Percentiles rank a stretch among this genome's conserved stretches.
Conservation (phyloP, 2,329 filamentous ascomycete species). For the Sclerotinia glacialis region DNA sequence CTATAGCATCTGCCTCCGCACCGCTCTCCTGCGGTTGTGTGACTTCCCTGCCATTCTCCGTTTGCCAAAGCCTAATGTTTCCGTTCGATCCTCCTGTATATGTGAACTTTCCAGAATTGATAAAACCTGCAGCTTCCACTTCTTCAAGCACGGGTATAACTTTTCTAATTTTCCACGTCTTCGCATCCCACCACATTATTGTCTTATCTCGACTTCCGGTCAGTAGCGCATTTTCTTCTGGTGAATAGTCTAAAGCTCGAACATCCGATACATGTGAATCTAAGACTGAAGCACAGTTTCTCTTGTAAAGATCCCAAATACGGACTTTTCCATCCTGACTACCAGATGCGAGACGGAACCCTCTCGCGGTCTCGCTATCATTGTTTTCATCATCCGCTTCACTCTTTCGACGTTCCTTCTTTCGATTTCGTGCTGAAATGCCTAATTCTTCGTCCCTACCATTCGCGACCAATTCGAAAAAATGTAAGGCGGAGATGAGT, state of each 20-base stretch:
- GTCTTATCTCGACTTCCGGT: slow-evolving; percentile 92
- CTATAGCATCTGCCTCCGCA: slow-evolving; percentile 63
- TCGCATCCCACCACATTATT: slow-evolving; percentile 84
- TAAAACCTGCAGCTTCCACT: slow-evolving; percentile 79
- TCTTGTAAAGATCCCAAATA: slow-evolving; percentile 87
- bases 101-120: slow-evolving; percentile 66
- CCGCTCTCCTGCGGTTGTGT: slow-evolving; percentile 67
- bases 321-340: slow-evolving; percentile 91
- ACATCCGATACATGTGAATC: slow-evolving; percentile 96
- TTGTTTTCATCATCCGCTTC: slow-evolving; percentile 47
- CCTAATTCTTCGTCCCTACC: slow-evolving; percentile 41
- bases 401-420: slow-evolving; percentile 43
- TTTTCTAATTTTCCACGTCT: slow-evolving; percentile 77
- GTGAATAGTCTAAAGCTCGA: slow-evolving; percentile 78
- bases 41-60: slow-evolving; percentile 72
- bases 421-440: slow-evolving; percentile 45
- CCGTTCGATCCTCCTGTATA: slow-evolving; percentile 86
- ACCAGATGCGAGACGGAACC: slow-evolving; percentile 82
- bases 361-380: slow-evolving; percentile 50
- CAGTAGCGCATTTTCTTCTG: slow-evolving; percentile 70
- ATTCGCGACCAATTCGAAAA: slow-evolving; percentile 70
- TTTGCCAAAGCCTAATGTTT: slow-evolving; percentile 78
- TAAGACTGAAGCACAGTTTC: slow-evolving; percentile 71
- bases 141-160: slow-evolving; percentile 83
- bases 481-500: slow-evolving; percentile 83